Evolutionary conservation across 495 filamentous ascomycete genomes (phyloP), one percentile per base, ranked within the genome.

Genomic region (Penicillium samsonianum): DNA sequence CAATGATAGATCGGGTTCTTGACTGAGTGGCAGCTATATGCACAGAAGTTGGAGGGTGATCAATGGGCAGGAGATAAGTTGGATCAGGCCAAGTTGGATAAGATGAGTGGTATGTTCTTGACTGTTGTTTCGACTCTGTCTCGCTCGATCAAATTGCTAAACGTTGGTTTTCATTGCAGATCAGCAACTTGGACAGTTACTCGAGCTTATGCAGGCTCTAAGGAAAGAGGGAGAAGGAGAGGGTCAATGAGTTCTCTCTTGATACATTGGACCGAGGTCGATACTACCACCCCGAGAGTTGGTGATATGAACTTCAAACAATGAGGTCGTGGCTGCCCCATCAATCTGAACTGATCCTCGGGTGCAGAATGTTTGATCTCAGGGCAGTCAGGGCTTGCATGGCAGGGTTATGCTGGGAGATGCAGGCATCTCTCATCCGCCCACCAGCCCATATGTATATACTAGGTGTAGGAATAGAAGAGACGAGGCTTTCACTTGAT

Each of bases 11-110:
- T 97, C 60, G 94, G 94, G 4, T 98, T 98, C 67, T 78, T 98
- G 63, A 93, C 89, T 0, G 92, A 97, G 73, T 98, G 94, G 94
- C 94, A 98, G 68, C 70, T 89, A 30, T 98, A 98, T 66, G 92
- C 90, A 10, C 93, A 98, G 70, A 83, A 87, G 61, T 67, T 99
- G 17, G 94, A 98, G 63, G 91, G 92, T 0, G 87, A 95, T 41
- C 69, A 80, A 0, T 97, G 94, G 92, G 73, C 74, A 35, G 92
- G 85, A 0, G 90, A 87, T 55, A 89, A 84, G 63, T 69, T 96
- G 67, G 92, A 97, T 46, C 79, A 80, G 54, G 76, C 71, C 10
- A 94, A 92, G 74, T 72, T 96, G 53, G 88, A 90, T 53, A 97
- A 96, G 76, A 89, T 99, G 92, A 98, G 89, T 70, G 93, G 93